phyloP scores from a whole-genome alignment of 2,329 filamentous ascomycete genomes.

The Clonostachys rhizophaga region DNA sequence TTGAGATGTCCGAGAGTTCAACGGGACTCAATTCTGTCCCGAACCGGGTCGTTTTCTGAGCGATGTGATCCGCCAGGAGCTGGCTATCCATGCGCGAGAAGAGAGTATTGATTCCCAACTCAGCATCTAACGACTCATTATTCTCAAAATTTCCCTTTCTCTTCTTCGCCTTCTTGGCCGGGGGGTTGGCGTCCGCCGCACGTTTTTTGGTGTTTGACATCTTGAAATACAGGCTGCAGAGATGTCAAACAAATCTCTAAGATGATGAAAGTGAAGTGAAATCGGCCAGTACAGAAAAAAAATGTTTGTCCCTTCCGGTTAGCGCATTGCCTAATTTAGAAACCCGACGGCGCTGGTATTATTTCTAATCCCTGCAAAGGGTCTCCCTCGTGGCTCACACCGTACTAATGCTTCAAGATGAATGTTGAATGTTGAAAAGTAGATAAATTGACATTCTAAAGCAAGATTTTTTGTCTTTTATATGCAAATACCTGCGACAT shows the following conservation, averaged over 20 bases:
- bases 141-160: conserved; percentile 54
- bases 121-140: conserved; percentile 56
- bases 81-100: conserved; percentile 80
- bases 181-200: conserved; percentile 40
- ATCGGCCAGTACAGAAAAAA: not conserved
- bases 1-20: conserved; percentile 76
- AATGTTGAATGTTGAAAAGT: no score
- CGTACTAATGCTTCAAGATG: no score
- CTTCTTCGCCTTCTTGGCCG: conserved; percentile 32
- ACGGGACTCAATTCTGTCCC: conserved; percentile 76
- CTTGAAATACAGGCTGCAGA: not conserved
- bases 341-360: no score
- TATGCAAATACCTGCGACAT: no score
- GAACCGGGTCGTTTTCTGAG: conserved; percentile 72
- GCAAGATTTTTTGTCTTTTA: no score
- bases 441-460: no score
- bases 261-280: not conserved
- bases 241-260: not conserved
- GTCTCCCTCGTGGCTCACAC: no score
- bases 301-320: not conserved
- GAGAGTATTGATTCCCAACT: conserved; percentile 73
- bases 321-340: no score
- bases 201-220: conserved; percentile 50
- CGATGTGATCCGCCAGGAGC: conserved; percentile 80
- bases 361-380: no score